These are phyloP conservation scores for Ambrosiella cleistominuta DNA, from an alignment of 2,329 filamentous ascomycete species.

Conservation along the genomic window DNA sequence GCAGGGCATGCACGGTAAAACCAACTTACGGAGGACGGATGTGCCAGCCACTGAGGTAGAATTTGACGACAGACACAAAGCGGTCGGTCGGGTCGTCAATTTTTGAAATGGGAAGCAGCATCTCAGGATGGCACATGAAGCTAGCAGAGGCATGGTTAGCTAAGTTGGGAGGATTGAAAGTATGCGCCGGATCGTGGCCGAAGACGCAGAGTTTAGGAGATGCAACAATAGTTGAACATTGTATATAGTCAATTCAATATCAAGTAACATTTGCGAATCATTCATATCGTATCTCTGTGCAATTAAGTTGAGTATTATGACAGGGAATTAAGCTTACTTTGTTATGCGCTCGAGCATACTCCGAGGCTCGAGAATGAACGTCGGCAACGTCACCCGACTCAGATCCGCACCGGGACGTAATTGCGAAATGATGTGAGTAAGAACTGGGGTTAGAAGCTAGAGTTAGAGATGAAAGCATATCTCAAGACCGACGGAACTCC, in stretches of 20 bases:
- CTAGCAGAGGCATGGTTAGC: slow-evolving; percentile 26
- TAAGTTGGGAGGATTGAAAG: not conserved
- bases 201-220: too few species aligned
- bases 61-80: slow-evolving; percentile 91
- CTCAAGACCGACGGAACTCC: not conserved
- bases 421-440: slow-evolving; percentile 94
- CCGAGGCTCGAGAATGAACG: slow-evolving; percentile 91
- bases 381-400: slow-evolving; percentile 83
- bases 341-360: slow-evolving; percentile 98
- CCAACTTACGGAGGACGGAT: slow-evolving; percentile 75
- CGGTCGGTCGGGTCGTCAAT: slow-evolving; percentile 79
- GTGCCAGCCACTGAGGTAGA: slow-evolving; percentile 97
- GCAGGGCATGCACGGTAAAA: too few species aligned
- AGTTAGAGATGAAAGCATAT: not conserved
- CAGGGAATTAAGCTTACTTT: slow-evolving; percentile 45
- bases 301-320: not conserved
- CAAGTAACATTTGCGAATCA: too few species aligned
- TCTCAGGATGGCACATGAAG: slow-evolving; percentile 99
- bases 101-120: slow-evolving; percentile 68
- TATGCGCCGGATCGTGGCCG: too few species aligned
- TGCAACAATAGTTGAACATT: too few species aligned
- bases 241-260: too few species aligned
- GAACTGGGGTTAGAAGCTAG: slow-evolving; percentile 40
- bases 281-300: too few species aligned
- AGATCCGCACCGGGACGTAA: slow-evolving; percentile 87